Evolutionary conservation across 345 rosid species (phyloP), one percentile per base, ranked within the genome.

Genomic region (Citrus reticulata): DNA sequence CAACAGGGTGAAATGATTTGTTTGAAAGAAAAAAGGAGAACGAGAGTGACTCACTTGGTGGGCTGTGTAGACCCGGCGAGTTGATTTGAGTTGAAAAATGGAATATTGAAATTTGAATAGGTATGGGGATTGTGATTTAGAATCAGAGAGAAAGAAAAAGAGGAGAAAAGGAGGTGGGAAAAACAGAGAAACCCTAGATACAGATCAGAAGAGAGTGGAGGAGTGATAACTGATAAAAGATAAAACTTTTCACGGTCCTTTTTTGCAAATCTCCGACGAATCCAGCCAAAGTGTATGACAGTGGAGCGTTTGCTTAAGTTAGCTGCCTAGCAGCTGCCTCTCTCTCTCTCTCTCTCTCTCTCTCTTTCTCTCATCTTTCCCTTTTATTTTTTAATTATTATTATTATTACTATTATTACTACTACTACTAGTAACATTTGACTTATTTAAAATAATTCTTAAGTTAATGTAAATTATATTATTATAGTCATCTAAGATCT

Each of bases 271-370:
- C 78, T 74, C 77, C 78, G 81, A 83, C 68, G 84, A 59, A 76
- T 79, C 81, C 30, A 75, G 87, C 74, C 90, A 84, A 87, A 83
- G 89, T 80, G 91, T 84, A 78, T 82, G 89, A 88, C 93, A 87
- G 89, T 60, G 70, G 63, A 42, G 85, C 83, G 61, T 54, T 22
- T 22, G 29, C 11, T 37, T 6, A 34, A 66, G n/a, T 7, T 22
- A 0, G 24, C 49, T 24, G 5, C 37, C 37, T 5, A 5, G 37
- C 0, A 27, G 27, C 75, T 37, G 9, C 40, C 42, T 14, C 29
- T 32, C 37, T 22, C 10, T 24, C 16, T 72, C 42, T 29, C 16
- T 30, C 34, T 17, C 34, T 17, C 9, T 42, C 9, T 72, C 42
- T 29, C 16, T 30, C 14, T 72, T 29, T 29, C 16, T 30, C 10